phyloP scores from a whole-genome alignment of 257 asterid genomes.

The Salvia miltiorrhiza region DNA sequence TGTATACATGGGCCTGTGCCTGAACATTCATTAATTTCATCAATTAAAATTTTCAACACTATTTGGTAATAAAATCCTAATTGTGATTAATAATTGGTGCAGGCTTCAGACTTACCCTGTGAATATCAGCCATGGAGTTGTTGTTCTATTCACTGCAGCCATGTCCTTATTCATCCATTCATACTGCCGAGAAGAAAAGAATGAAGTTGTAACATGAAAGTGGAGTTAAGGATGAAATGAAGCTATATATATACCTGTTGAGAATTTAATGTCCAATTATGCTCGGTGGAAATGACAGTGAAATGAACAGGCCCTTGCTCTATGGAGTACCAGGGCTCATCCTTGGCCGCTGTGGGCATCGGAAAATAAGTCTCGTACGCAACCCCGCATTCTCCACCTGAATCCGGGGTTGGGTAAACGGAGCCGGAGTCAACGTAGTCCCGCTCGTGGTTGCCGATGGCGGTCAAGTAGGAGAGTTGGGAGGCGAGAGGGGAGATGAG shows the following conservation, averaged over 20 bases:
- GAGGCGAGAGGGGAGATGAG: slow-evolving; percentile 72
- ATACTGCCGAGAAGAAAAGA: slow-evolving; percentile 31
- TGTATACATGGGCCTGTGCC: slow-evolving; percentile 91
- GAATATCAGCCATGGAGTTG: slow-evolving; percentile 85
- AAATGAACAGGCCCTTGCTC: slow-evolving; percentile 81
- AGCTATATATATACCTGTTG: slow-evolving; percentile 14
- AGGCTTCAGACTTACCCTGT: slow-evolving; percentile 33
- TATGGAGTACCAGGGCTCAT: slow-evolving; percentile 91
- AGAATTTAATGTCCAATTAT: slow-evolving; percentile 44
- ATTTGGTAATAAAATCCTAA: no score
- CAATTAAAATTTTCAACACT: not conserved
- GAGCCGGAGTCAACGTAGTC: slow-evolving; percentile 64
- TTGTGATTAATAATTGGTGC: no score
- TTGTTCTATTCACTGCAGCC: slow-evolving; percentile 58
- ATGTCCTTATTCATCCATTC: slow-evolving; percentile 77
- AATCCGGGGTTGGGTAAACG: slow-evolving; percentile 56
- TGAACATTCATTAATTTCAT: slow-evolving; percentile 14
- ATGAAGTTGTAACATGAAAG: not conserved
- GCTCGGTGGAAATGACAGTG: slow-evolving; percentile 83
- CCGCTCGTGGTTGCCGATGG: slow-evolving; percentile 95
- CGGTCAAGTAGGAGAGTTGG: slow-evolving; percentile 72
- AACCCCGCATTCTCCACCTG: slow-evolving; percentile 95
- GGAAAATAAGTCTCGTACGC: slow-evolving; percentile 89
- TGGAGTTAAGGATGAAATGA: no score
- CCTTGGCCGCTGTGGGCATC: slow-evolving; percentile 68